phyloP scores from a whole-genome alignment of 768 basidiomycete genomes.

The Leccinellum albellum region DNA sequence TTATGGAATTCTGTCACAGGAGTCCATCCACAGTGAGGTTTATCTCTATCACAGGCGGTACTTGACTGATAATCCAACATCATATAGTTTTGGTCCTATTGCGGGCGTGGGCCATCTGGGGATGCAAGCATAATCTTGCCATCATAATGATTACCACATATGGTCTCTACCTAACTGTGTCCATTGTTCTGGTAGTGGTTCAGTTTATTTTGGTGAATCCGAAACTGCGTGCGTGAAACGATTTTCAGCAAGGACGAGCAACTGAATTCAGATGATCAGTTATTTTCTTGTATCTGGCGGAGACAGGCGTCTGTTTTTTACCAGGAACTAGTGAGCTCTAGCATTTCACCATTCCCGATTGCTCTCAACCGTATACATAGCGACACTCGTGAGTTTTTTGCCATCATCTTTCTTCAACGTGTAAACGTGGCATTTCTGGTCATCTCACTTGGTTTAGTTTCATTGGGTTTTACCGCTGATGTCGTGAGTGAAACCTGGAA shows the following conservation, averaged over 20 bases:
- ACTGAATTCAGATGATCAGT: neutral
- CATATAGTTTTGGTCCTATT: constrained; percentile 13
- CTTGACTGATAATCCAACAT: neutral
- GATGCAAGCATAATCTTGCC: neutral
- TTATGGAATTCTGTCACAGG: neutral
- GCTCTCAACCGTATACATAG: neutral
- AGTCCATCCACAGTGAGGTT: constrained; percentile 13
- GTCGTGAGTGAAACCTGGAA: neutral
- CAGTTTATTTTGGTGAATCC: neutral
- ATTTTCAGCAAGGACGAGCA: neutral
- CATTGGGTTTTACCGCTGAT: neutral
- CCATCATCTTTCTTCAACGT: neutral
- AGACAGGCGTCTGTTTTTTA: neutral
- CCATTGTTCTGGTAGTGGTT: neutral
- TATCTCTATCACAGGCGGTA: neutral
- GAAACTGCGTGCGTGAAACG: neutral
- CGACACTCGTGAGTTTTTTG: neutral
- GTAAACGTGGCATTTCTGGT: neutral
- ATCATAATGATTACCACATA: neutral
- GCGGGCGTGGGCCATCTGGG: constrained; percentile 18
- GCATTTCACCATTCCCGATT: neutral
- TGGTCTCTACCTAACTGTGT: neutral
- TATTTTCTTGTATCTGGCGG: neutral
- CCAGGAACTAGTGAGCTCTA: neutral
- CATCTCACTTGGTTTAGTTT: neutral